phyloP scores from a whole-genome alignment of 2,329 filamentous ascomycete species.

The Cladosporium sp. region DNA sequence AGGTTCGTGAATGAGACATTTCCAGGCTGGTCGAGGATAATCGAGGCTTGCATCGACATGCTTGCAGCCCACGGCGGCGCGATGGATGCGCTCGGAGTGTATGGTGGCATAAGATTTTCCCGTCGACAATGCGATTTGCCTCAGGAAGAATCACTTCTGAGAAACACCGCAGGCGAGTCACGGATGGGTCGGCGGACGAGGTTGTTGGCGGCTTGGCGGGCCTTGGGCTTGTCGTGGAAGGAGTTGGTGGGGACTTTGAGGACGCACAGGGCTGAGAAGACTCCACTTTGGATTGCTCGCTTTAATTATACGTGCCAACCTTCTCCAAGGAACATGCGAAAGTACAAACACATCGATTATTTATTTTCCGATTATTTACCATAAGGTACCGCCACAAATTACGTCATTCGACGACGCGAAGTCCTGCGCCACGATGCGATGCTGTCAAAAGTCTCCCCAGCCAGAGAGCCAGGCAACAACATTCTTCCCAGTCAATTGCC shows the following conservation, averaged over 20 bases:
- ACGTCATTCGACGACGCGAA: not conserved
- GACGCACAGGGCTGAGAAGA: not conserved
- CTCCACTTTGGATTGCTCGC: conserved; percentile 2
- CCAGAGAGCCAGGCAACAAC: conserved; percentile 7
- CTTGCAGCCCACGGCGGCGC: conserved; percentile 19
- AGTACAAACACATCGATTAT: not conserved
- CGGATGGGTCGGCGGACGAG: conserved; percentile 12
- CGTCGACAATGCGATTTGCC: not conserved
- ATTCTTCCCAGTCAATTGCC: conserved; percentile 1
- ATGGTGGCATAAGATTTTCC: conserved; percentile 1
- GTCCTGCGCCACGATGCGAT: not conserved
- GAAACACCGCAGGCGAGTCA: not conserved
- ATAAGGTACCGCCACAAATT: not conserved
- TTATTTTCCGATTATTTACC: not conserved
- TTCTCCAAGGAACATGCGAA: not conserved
- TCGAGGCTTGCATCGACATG: conserved; percentile 32
- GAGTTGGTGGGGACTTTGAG: conserved; percentile 6
- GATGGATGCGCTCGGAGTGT: conserved; percentile 3
- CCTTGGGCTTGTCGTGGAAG: not conserved
- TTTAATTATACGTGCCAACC: not conserved
- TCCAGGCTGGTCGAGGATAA: conserved; percentile 38
- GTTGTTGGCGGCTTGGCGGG: conserved; percentile 8
- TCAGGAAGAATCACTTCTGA: not conserved
- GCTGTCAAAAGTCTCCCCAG: not conserved
- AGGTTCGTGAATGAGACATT: conserved; percentile 64